Evolutionary conservation across 2,329 filamentous ascomycete genomes (phyloP).

Genomic region (Hymenoscyphus fraxineus): DNA sequence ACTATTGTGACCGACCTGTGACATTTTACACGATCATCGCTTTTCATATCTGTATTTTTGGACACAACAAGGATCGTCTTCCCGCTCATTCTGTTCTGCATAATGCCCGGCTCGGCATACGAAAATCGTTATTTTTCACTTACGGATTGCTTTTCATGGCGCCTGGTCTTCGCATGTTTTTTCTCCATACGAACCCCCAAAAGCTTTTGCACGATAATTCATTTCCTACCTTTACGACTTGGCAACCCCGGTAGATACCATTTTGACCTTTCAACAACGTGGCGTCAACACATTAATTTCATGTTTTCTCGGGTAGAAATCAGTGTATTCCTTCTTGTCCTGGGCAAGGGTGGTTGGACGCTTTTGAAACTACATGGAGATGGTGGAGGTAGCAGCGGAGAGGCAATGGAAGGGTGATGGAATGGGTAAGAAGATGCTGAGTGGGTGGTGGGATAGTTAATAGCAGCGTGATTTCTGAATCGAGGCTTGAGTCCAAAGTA

Average conservation of each 20-base stretch:
- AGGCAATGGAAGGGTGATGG: conserved; percentile 29
- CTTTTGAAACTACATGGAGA: conserved; percentile 26
- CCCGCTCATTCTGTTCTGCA: conserved; percentile 30
- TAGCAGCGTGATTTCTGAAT: conserved; percentile 30
- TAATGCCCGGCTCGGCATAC: conserved; percentile 29
- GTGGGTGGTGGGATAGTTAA: conserved; percentile 26
- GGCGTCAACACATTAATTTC: conserved; percentile 30
- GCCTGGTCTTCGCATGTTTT: conserved; percentile 33
- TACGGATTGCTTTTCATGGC: conserved; percentile 32
- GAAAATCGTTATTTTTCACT: conserved; percentile 24
- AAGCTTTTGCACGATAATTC: conserved; percentile 33
- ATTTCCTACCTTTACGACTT: conserved; percentile 34
- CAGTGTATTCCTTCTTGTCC: conserved; percentile 11
- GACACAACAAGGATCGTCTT: conserved; percentile 28
- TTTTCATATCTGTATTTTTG: conserved; percentile 28
- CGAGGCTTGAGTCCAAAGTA: conserved; percentile 26
- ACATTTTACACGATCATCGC: conserved; percentile 28
- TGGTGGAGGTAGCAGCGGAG: conserved; percentile 30
- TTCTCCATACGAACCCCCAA: conserved; percentile 26
- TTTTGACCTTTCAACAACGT: conserved; percentile 28
- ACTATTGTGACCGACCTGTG: conserved; percentile 30
- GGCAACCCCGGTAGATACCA: conserved; percentile 35
- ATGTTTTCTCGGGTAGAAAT: conserved; percentile 22
- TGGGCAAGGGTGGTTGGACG: conserved; percentile 3
- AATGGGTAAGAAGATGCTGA: conserved; percentile 27